Evolutionary conservation across 495 filamentous ascomycete species (phyloP).

Genomic region (Talaromyces trachyspermus): DNA sequence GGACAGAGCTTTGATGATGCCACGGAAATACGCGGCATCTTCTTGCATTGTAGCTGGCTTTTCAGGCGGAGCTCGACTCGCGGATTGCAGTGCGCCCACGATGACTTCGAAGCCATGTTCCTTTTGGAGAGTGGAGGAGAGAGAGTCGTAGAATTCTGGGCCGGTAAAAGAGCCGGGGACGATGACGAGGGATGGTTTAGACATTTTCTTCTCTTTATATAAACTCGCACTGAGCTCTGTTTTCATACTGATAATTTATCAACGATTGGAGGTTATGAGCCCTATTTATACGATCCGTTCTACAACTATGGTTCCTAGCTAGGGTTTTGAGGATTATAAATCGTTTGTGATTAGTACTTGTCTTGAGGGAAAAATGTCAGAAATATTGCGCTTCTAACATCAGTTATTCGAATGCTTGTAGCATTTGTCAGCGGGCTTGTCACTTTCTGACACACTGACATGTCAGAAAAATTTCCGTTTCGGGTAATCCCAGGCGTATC

Average conservation of each 20-base stretch:
- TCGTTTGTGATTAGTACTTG: neutral
- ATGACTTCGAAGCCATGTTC: constrained; percentile 25
- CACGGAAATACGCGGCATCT: constrained; percentile 25
- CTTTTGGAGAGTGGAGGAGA: constrained; percentile 24
- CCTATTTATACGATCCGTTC: neutral
- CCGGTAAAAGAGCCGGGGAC: constrained; percentile 42
- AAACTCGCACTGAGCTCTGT: too few relatives aligned
- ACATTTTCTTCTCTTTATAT: too few relatives aligned
- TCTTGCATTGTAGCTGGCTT: constrained; percentile 26
- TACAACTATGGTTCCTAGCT: neutral
- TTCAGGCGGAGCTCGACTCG: constrained; percentile 30
- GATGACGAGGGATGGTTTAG: constrained; percentile 38
- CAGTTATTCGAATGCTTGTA: too few relatives aligned
- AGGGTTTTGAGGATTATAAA: neutral
- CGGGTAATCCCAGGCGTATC: too few relatives aligned
- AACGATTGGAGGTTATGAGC: neutral
- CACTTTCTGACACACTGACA: constrained; percentile 1
- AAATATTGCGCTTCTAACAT: too few relatives aligned
- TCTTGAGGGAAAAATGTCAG: neutral
- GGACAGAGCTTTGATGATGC: constrained; percentile 18
- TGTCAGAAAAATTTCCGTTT: neutral
- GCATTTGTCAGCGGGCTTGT: neutral
- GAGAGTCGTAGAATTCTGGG: constrained; percentile 24
- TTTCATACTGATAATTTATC: neutral
- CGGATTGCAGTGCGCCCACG: constrained; percentile 35